Conservation (phyloP, 257 asterid species). For the Marsdenia floribunda region DNA sequence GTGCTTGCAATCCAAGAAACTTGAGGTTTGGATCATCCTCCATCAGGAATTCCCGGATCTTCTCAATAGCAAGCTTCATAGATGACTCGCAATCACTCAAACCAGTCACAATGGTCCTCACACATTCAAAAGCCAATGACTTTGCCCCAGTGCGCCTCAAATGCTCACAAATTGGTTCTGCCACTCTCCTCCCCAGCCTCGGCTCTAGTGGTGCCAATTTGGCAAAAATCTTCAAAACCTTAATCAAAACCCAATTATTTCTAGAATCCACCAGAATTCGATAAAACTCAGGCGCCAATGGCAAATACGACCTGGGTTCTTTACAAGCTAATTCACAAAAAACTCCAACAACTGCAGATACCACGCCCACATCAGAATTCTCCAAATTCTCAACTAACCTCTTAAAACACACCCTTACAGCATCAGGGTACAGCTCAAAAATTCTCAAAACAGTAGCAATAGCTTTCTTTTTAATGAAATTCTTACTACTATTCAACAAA, state of each 20-base stretch:
- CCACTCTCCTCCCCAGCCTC: constrained; percentile 71
- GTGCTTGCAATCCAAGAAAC: constrained; percentile 84
- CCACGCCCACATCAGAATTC: constrained; percentile 53
- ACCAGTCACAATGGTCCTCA: constrained; percentile 63
- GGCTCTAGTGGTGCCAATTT: constrained; percentile 80
- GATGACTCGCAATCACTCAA: constrained; percentile 72
- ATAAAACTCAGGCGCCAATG: constrained; percentile 91
- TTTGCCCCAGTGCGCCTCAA: constrained; percentile 74
- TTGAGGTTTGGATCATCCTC: constrained; percentile 89
- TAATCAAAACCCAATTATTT: constrained; percentile 90
- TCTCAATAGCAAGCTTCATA: constrained; percentile 71
- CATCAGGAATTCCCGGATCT: constrained; percentile 62
- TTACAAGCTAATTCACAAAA: constrained; percentile 76
- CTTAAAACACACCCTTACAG: constrained; percentile 90
- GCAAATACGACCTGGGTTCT: constrained; percentile 78
- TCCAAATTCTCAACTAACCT: constrained; percentile 80
- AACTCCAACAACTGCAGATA: constrained; percentile 78
- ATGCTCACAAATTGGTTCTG: constrained; percentile 83
- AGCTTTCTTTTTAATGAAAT: constrained; percentile 61
- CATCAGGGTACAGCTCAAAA: constrained; percentile 70
- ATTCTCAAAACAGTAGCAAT: constrained; percentile 56
- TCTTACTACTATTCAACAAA: constrained; percentile 49
- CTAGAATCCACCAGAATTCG: constrained; percentile 68
- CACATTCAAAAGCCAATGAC: constrained; percentile 81
- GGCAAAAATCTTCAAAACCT: constrained; percentile 78